Percentiles rank a stretch among this genome's conserved stretches.
Conservation (phyloP, 441 rosid species). For the Adansonia madagascariensis region DNA sequence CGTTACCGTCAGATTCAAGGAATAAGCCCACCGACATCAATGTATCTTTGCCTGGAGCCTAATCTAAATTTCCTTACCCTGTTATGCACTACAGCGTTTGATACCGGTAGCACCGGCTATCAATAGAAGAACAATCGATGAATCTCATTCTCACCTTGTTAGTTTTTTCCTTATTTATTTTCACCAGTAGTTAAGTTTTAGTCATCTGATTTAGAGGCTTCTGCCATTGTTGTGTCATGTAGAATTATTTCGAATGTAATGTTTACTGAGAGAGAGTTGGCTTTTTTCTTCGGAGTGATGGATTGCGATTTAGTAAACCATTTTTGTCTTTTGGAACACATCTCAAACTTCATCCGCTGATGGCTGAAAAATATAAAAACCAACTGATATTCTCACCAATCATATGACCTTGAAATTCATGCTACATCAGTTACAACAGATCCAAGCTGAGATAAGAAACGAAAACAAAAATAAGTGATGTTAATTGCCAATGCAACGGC, state of each 20-base stretch:
- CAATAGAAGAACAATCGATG: slow-evolving; percentile 19
- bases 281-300: slow-evolving; percentile 25
- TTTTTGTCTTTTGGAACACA: neutral
- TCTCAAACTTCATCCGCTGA: neutral
- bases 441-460: slow-evolving; percentile 7
- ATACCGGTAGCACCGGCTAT: slow-evolving; percentile 35
- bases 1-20: slow-evolving; percentile 64
- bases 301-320: slow-evolving; percentile 24
- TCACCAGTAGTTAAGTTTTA: slow-evolving; percentile 32
- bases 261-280: slow-evolving; percentile 27
- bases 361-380: slow-evolving; percentile 10
- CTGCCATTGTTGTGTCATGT: slow-evolving; percentile 47
- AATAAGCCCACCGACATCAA: slow-evolving; percentile 68
- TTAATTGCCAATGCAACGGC: slow-evolving; percentile 21
- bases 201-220: slow-evolving; percentile 37
- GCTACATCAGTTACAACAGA: slow-evolving; percentile 39
- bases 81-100: slow-evolving; percentile 19
- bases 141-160: slow-evolving; percentile 27
- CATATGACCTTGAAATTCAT: slow-evolving; percentile 22
- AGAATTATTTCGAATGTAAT: slow-evolving; percentile 48
- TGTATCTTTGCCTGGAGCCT: slow-evolving; percentile 51
- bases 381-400: slow-evolving; percentile 2
- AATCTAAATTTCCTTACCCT: slow-evolving; percentile 13
- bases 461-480: slow-evolving; percentile 1
- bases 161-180: slow-evolving; percentile 6